phyloP scores from a whole-genome alignment of 2,329 filamentous ascomycete genomes.

The Ceratocystis variospora region DNA sequence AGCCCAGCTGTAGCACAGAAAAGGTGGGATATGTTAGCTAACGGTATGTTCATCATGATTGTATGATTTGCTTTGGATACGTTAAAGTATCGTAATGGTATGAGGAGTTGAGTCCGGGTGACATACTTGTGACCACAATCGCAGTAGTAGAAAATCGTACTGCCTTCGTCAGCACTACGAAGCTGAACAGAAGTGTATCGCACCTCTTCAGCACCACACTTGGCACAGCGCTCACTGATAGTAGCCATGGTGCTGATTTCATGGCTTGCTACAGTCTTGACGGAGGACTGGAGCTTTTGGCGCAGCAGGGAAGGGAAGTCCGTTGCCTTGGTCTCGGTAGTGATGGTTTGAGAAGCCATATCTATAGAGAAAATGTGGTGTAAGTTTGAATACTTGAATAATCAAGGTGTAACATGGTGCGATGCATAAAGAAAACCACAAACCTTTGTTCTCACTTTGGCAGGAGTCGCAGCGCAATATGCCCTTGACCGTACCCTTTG shows the following conservation, averaged over 20 bases:
- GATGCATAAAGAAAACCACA: not conserved
- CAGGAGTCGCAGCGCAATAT: constrained; percentile 75
- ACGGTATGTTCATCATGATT: constrained; percentile 10
- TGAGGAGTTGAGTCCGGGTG: not conserved
- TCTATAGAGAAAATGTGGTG: constrained; percentile 35
- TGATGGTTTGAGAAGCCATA: constrained; percentile 58
- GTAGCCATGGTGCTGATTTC: constrained; percentile 61
- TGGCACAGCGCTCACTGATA: constrained; percentile 57
- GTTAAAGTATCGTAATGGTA: too few species aligned
- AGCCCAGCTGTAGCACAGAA: constrained; percentile 32
- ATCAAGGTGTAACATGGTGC: not conserved
- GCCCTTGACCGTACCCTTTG: constrained; percentile 61
- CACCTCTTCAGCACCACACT: constrained; percentile 71
- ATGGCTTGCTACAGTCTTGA: constrained; percentile 66
- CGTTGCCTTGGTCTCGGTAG: constrained; percentile 72
- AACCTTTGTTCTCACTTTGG: constrained; percentile 72
- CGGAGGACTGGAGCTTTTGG: constrained; percentile 67
- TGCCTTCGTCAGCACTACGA: constrained; percentile 87
- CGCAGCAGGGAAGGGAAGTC: constrained; percentile 85
- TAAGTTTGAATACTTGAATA: constrained; percentile 13
- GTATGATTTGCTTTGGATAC: not conserved
- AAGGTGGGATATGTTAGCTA: constrained; percentile 22
- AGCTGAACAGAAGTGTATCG: constrained; percentile 75
- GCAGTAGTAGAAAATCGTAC: constrained; percentile 80
- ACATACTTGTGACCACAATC: constrained; percentile 72